Conservation (phyloP, 2,329 filamentous ascomycete genomes). For the Ciborinia camelliae region DNA sequence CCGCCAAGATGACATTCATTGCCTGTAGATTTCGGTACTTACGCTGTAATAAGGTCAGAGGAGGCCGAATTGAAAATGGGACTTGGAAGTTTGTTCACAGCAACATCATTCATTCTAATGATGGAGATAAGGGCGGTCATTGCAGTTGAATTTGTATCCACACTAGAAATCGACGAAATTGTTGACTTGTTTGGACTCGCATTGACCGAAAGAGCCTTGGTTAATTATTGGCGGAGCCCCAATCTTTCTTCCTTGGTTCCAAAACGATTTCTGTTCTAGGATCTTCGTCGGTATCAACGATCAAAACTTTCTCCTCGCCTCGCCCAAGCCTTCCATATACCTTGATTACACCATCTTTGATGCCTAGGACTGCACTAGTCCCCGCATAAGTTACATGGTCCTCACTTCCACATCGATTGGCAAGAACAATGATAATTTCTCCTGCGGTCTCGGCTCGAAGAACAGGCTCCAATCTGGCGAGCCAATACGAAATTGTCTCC, state of each 20-base stretch:
- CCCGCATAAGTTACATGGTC: constrained; percentile 67
- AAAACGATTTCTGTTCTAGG: constrained; percentile 31
- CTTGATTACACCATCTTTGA: constrained; percentile 61
- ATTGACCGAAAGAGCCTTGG: neutral
- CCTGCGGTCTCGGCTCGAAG: constrained; percentile 50
- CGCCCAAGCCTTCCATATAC: constrained; percentile 70
- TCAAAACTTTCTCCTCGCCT: constrained; percentile 63
- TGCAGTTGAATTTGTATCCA: neutral
- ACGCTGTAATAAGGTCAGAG: neutral
- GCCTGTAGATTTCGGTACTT: neutral
- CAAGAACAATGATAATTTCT: constrained; percentile 66
- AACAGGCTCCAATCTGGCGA: constrained; percentile 64
- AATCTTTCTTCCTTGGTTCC: constrained; percentile 22
- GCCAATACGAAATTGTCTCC: constrained; percentile 73
- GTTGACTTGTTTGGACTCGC: neutral
- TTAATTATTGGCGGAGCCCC: neutral
- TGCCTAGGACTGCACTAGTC: constrained; percentile 66
- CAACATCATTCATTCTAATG: neutral
- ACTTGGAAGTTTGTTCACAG: neutral
- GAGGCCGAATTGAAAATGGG: neutral
- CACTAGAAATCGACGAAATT: neutral
- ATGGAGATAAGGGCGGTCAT: neutral
- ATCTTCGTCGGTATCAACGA: constrained; percentile 54
- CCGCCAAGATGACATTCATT: too few relatives aligned
- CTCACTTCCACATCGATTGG: constrained; percentile 68